Evolutionary conservation across 192 early-diverging fungal genomes (phyloP).

Genomic region (Spinellus fusiger): DNA sequence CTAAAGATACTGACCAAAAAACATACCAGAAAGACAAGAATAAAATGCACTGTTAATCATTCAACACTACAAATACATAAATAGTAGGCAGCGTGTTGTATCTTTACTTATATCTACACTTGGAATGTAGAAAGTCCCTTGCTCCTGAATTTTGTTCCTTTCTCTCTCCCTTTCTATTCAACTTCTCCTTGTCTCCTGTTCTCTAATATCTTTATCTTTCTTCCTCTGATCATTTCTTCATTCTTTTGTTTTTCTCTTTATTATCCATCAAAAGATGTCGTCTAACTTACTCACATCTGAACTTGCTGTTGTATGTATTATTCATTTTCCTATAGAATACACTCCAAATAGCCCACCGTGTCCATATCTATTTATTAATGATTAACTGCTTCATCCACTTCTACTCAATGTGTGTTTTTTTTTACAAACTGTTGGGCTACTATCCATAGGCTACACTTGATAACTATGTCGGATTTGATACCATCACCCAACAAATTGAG

Average conservation of each 20-base stretch:
- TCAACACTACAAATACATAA: too few species aligned
- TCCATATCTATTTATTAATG: not conserved
- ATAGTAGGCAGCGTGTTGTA: too few species aligned
- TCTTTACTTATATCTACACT: too few species aligned
- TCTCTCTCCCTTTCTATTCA: too few species aligned
- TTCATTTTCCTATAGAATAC: not conserved
- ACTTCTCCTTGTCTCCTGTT: not conserved
- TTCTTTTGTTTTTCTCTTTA: constrained; percentile 2
- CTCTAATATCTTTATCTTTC: not conserved
- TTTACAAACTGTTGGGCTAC: too few species aligned
- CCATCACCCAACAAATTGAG: constrained; percentile 93
- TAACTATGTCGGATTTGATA: constrained; percentile 96
- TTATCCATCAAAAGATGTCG: constrained; percentile 10
- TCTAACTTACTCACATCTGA: constrained; percentile 8
- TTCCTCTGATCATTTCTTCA: constrained; percentile 2
- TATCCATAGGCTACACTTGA: constrained; percentile 53
- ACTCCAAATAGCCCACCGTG: not conserved
- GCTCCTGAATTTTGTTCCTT: too few species aligned
- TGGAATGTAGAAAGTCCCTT: too few species aligned
- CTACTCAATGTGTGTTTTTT: not conserved
- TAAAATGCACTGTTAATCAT: too few species aligned
- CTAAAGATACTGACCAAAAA: too few species aligned
- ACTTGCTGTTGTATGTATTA: constrained; percentile 9
- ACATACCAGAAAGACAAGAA: too few species aligned
- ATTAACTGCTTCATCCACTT: not conserved